Base-by-base conservation (phyloP, 2,329 filamentous ascomycete species). In the Alternaria arbusti region DNA sequence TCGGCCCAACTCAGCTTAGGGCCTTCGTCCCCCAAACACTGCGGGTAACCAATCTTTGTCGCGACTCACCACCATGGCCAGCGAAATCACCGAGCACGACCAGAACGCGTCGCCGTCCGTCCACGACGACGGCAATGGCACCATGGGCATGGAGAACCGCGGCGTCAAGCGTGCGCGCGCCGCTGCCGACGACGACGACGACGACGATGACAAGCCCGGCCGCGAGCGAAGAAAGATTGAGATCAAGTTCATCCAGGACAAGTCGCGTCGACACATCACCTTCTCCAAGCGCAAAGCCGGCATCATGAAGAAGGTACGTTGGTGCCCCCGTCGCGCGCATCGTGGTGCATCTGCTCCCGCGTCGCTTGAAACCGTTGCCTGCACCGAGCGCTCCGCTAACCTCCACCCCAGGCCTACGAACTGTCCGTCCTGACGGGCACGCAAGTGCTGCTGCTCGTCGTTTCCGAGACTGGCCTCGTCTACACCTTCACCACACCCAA, bases 191-290 rank as follows among this genome's bases (percentile, higher is more conserved):
- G 96, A 98, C 79, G 96, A 98, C 72, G 95, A 98, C 70, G 96
- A 98, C 70, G 94, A 98, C 74, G 94, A 97, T 74, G 95, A 97
- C 82, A 98, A 98, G 89, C 93, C 93, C 68, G 94, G 94, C 79
- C 94, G 96, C 83, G 96, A 98, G 88, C 91, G 96, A 80, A 90
- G 96, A 85, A 99, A 99, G 91, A 99, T 99, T 78, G 96, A 99
- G 84, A 99, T 99, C 86, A 99, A 99, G 88, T 99, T 99, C 85
- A 99, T 99, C 83, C 95, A 94, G 83, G 96, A 99, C 85, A 99
- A 99, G 87, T 98, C 95, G 84, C 94, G 96, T 84, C 92, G 96
- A 68, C 96, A 99, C 86, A 99, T 98, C 81, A 98, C 96, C 77
- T 98, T 99, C 83, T 98, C 95, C 74, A 99, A 99, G 90, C 93